Percentiles rank a stretch among this genome's conserved stretches.
phyloP scores from a whole-genome alignment of 139 green algal genomes.

The Nannochloris sp. region DNA sequence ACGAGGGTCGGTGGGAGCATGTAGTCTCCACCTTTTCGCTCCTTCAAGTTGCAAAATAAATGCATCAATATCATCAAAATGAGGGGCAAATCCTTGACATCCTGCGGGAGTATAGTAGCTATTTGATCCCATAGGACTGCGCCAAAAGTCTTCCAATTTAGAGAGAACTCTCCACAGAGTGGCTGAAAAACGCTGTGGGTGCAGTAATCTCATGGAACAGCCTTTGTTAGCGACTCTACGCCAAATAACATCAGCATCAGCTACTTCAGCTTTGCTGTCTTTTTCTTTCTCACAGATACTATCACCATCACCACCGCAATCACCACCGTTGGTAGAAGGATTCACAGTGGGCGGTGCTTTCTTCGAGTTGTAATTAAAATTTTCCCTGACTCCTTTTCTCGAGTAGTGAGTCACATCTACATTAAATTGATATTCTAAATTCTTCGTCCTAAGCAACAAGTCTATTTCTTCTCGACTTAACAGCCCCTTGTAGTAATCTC shows the following conservation, averaged over 20 bases:
- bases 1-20: conserved; percentile 5
- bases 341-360: no score
- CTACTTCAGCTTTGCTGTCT: conserved; percentile 19
- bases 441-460: conserved; percentile 15
- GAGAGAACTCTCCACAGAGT: conserved; percentile 38
- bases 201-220: conserved; percentile 51
- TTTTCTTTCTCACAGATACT: not conserved
- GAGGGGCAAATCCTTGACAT: conserved; percentile 56
- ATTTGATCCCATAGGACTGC: conserved; percentile 62
- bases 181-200: conserved; percentile 67
- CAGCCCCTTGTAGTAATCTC: conserved; percentile 26
- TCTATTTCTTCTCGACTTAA: conserved; percentile 41
- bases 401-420: conserved; percentile 55
- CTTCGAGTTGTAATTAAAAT: conserved; percentile 42
- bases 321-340: not conserved
- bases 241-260: conserved; percentile 45
- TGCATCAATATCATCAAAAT: conserved; percentile 83
- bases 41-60: conserved; percentile 75
- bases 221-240: conserved; percentile 24
- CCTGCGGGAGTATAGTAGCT: conserved; percentile 40
- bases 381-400: conserved; percentile 31
- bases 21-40: conserved; percentile 61
- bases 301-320: not conserved
- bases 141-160: conserved; percentile 58
- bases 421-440: conserved; percentile 51